Base-by-base conservation (phyloP, 441 rosid species). In the Erodium trifolium region DNA sequence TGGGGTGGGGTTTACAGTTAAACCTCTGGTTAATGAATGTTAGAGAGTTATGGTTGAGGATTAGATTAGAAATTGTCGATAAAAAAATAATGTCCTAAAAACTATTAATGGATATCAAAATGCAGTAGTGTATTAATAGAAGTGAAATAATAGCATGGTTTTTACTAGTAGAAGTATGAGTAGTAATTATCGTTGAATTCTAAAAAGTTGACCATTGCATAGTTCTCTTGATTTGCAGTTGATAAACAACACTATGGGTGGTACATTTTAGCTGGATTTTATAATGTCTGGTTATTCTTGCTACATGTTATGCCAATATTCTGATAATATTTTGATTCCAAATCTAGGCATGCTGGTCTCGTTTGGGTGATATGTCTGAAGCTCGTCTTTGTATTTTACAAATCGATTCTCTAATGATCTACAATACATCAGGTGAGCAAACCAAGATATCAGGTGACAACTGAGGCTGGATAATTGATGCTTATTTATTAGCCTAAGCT, bases 321-420 rank as follows among this genome's bases (percentile, higher is more conserved):
- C 59, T 51, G 68, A 75, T 66, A 35, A 53, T 34, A 64, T 66
- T 31, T 66, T 76, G 49, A 59, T 67, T 47, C 72, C 51, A 71
- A 76, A 66, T 69, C 7, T 74, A 94, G 99, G 97, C 84, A 66
- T 92, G 98, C 78, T 94, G 99, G 99, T 87, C 93, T 82, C 89
- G 73, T 70, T 66, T 92, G 68, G 90, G 88, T 75, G 88, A 80
- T 72, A 72, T 63, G 57, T 74, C 86, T 3, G 96, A 86, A 69
- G 86, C 96, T 72, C 72, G 76, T 75, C 96, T 94, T 62, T 94
- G 99, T 75, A 83, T 88, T 76, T 84, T 94, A 73, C 90, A 82
- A 75, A 73, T 68, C 73, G 96, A 81, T 74, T 85, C 89, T 35
- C 70, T 94, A 72, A 85, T 96, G 31, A 73, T 92, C 67, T 92